Evolutionary conservation across 1,284 basidiomycete species (phyloP).

Genomic region (Anthracocystis walkeri): DNA sequence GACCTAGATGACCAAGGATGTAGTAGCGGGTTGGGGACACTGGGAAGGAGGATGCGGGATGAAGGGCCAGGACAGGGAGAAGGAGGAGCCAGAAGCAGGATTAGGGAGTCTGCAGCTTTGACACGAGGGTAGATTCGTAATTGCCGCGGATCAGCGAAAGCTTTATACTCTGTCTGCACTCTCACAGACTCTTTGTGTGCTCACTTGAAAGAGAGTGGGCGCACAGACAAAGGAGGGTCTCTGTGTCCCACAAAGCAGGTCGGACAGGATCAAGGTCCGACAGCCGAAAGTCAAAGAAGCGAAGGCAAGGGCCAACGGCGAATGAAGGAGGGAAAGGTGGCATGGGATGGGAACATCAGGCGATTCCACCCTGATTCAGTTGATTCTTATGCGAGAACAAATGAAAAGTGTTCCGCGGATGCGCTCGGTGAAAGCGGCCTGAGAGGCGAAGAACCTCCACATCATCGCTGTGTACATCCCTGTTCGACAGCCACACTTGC

Average conservation of each 20-base stretch:
- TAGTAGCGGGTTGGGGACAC: no score
- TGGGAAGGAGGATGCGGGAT: background rate
- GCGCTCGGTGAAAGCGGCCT: background rate
- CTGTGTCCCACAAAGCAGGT: background rate
- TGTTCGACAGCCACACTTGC: no score
- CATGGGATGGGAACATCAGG: constrained; percentile 16
- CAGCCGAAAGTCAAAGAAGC: background rate
- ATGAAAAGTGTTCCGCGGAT: constrained; percentile 10
- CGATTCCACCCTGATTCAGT: constrained; percentile 12
- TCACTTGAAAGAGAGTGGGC: background rate
- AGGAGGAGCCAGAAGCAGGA: constrained; percentile 8
- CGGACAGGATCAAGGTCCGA: constrained; percentile 1
- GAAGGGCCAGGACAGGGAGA: background rate
- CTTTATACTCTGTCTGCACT: background rate
- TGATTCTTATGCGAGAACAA: background rate
- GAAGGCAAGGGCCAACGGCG: constrained; percentile 5
- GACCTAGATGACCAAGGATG: constrained; percentile 2
- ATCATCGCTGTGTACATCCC: background rate
- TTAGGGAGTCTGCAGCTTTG: constrained; percentile 9
- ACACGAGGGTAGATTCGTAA: background rate
- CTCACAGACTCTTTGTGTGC: background rate
- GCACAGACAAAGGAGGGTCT: constrained; percentile 3
- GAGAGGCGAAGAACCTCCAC: background rate
- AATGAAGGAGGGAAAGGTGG: background rate
- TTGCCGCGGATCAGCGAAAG: constrained; percentile 16